Evolutionary conservation across 768 basidiomycete species (phyloP).

Genomic region (Rhizopogon salebrosus): DNA sequence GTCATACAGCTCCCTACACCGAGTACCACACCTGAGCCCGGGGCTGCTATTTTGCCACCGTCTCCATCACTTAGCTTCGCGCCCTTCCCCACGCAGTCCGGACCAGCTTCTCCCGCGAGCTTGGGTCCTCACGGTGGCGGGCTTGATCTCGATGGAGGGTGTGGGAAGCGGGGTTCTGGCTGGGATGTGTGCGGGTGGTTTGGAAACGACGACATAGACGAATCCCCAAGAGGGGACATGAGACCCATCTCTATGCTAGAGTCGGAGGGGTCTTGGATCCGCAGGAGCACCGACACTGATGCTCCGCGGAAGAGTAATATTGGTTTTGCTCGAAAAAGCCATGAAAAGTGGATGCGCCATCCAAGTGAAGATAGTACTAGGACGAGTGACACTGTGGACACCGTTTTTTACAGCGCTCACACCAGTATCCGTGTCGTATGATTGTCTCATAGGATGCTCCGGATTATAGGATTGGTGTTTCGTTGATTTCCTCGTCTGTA

Average conservation of each 20-base stretch:
- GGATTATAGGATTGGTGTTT: background rate
- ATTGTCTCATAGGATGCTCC: background rate
- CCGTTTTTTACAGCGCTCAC: conserved; percentile 26
- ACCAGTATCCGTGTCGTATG: conserved; percentile 18
- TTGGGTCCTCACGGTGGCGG: conserved; percentile 23
- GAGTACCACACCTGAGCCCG: conserved; percentile 20
- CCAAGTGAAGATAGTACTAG: conserved; percentile 22
- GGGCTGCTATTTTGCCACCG: background rate
- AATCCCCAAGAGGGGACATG: background rate
- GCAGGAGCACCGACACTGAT: conserved; percentile 10
- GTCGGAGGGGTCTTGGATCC: background rate
- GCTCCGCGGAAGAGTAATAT: conserved; percentile 7
- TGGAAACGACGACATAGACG: conserved; percentile 10
- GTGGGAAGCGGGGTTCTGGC: conserved; percentile 28
- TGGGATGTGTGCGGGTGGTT: conserved; percentile 30
- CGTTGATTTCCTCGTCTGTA: background rate
- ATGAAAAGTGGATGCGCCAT: conserved; percentile 9
- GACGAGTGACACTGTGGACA: conserved; percentile 14
- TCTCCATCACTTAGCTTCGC: background rate
- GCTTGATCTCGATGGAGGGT: conserved; percentile 23
- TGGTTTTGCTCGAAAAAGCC: conserved; percentile 2
- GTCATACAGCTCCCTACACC: conserved; percentile 23
- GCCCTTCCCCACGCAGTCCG: background rate
- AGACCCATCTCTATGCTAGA: background rate
- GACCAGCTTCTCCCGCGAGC: conserved; percentile 15